These are phyloP conservation scores for Macrolepiota albuminosa DNA, from an alignment of 768 basidiomycete genomes.

Conservation along the genomic window DNA sequence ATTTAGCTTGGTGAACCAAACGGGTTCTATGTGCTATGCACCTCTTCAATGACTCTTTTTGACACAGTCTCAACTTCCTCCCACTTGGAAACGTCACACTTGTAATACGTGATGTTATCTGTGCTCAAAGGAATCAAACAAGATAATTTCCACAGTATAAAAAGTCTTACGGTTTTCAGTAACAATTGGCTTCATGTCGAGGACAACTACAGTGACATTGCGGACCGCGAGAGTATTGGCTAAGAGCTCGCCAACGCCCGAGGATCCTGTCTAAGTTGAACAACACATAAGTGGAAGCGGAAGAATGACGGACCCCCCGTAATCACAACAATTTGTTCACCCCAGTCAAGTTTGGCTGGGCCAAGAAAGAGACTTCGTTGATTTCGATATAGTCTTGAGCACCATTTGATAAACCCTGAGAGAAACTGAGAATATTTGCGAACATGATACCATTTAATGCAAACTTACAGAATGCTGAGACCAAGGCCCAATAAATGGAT, in stretches of 20 bases:
- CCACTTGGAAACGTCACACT: constrained; percentile 90
- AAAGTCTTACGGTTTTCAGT: constrained; percentile 65
- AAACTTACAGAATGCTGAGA: constrained; percentile 67
- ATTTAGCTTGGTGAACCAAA: not conserved
- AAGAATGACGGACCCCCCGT: constrained; percentile 70
- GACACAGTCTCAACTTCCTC: constrained; percentile 78
- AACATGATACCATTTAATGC: not conserved
- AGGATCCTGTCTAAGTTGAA: constrained; percentile 52
- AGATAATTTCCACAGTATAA: not conserved
- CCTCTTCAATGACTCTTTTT: constrained; percentile 73
- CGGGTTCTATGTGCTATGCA: constrained; percentile 24
- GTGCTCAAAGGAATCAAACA: not conserved
- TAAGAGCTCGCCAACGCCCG: constrained; percentile 84
- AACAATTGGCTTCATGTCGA: constrained; percentile 75
- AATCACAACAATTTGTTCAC: constrained; percentile 82
- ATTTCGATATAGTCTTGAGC: constrained; percentile 70
- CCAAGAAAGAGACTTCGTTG: constrained; percentile 61
- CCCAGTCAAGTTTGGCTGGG: constrained; percentile 71
- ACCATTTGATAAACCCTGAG: constrained; percentile 66
- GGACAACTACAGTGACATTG: constrained; percentile 78
- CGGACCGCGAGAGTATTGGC: constrained; percentile 84
- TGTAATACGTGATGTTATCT: constrained; percentile 83
- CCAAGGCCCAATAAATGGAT: constrained; percentile 47
- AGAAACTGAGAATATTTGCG: not conserved
- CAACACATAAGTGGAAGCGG: not conserved